Evolutionary conservation across 2,329 filamentous ascomycete genomes (phyloP).

Genomic region (Alternaria sp.): DNA sequence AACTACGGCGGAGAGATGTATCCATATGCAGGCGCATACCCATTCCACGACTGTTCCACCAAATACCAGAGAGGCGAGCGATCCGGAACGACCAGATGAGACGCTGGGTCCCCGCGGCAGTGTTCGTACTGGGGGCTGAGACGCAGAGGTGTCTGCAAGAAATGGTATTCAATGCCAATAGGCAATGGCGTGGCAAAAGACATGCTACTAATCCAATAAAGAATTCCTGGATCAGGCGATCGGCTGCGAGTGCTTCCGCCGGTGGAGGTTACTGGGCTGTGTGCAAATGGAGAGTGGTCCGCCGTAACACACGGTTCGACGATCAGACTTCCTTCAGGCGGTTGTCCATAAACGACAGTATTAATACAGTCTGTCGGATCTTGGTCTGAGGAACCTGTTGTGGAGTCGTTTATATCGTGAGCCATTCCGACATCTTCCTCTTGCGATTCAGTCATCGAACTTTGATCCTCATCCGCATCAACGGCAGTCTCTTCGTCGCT

Average conservation of each 20-base stretch:
- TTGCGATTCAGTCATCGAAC: not conserved
- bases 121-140: conserved; percentile 42
- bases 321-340: conserved; percentile 11
- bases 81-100: conserved; percentile 33
- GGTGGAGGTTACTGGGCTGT: conserved; percentile 4
- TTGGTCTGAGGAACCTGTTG: not conserved
- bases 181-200: not conserved
- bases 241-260: conserved; percentile 23
- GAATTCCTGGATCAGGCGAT: conserved; percentile 37
- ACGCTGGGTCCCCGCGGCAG: conserved; percentile 38
- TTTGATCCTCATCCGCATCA: conserved; percentile 4
- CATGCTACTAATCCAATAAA: conserved; percentile 19
- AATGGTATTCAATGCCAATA: conserved; percentile 29
- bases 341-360: not conserved
- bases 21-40: not conserved
- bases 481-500: conserved; percentile 8
- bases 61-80: conserved; percentile 14
- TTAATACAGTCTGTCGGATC: not conserved
- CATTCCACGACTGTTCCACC: conserved; percentile 7
- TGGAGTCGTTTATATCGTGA: not conserved
- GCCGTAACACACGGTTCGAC: conserved; percentile 4
- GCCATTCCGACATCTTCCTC: not conserved
- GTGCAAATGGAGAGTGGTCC: not conserved
- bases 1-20: conserved; percentile 8
- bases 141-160: conserved; percentile 37